Evolutionary conservation across 2,329 filamentous ascomycete genomes (phyloP), one percentile per base, ranked within the genome.

Genomic region (Ramularia endophylla): DNA sequence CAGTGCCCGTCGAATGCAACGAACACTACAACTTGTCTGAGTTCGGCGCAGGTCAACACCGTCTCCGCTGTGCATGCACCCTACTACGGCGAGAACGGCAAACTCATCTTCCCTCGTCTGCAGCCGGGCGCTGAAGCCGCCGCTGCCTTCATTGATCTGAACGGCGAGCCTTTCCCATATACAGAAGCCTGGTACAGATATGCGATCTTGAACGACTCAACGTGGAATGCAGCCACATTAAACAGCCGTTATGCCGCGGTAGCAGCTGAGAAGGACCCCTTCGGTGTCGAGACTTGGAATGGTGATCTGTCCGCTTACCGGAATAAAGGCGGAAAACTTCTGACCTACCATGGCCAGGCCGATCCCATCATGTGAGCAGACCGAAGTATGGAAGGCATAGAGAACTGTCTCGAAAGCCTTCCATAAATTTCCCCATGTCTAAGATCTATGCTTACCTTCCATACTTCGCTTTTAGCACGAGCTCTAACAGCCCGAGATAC

Each of bases 171-270:
- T 1, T 73, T 70, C 51, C 35, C 48, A 0, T 71, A 69, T 52
- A 66, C 66, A 1, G 48, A 48, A 7, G 69, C 72, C 50, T 75
- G 69, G 70, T 69, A 67, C 56, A 63, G 62, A 22, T 74, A 73
- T 48, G 70, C 62, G 5, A 59, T 75, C 38, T 68, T 70, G 55
- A 66, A 68, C 39, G 60, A 71, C 45, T 57, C 66, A 0, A 55
- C 36, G 41, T 72, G 67, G 67, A 57, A 68, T 37, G 58, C 68
- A 0, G 45, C 50, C 0, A 61, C 48, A 0, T 47, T 70, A 6
- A 62, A 59, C 8, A 35, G 56, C 3, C 47, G 56, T 4, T 65
- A 71, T 43, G 66, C 63, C 38, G 58, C 60, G 17, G 53, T 57
- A 15, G 59, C 63, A 0, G 55, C 54, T 3, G 51, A 48, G 8